Conservation (phyloP, 163 green algal species). For the Prototheca wickerhamii region DNA sequence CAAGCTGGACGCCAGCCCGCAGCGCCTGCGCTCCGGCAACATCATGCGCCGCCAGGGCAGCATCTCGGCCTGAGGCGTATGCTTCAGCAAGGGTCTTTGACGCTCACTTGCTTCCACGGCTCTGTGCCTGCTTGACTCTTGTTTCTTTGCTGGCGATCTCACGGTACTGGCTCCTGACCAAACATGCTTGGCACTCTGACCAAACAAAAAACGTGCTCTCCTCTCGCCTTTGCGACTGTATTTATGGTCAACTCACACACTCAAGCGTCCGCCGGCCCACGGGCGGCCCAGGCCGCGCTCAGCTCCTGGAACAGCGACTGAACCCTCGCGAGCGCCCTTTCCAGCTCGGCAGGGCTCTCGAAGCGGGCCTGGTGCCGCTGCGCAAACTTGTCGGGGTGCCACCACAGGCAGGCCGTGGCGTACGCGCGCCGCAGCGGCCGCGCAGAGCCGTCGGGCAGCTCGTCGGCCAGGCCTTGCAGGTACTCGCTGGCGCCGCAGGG, state of each 20-base stretch:
- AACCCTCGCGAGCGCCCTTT: background rate
- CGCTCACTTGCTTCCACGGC: too few relatives aligned
- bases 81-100: too few relatives aligned
- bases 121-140: background rate
- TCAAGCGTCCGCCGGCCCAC: too few relatives aligned
- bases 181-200: too few relatives aligned
- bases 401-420: slow-evolving; percentile 20
- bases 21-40: too few relatives aligned
- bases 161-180: background rate
- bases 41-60: too few relatives aligned
- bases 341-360: background rate
- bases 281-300: background rate
- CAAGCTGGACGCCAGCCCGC: background rate
- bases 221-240: background rate
- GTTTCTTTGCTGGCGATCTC: background rate
- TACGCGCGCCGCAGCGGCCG: slow-evolving; percentile 14
- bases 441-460: background rate
- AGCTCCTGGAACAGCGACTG: background rate
- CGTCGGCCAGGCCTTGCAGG: slow-evolving; percentile 5
- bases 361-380: background rate
- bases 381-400: slow-evolving; percentile 29
- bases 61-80: too few relatives aligned
- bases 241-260: too few relatives aligned
- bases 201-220: background rate
- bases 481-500: slow-evolving; percentile 1